A percentile compares a stretch with the other conserved stretches of the same genome.
Conservation (phyloP, 2,329 filamentous ascomycete species). For the Seiridium cupressi region DNA sequence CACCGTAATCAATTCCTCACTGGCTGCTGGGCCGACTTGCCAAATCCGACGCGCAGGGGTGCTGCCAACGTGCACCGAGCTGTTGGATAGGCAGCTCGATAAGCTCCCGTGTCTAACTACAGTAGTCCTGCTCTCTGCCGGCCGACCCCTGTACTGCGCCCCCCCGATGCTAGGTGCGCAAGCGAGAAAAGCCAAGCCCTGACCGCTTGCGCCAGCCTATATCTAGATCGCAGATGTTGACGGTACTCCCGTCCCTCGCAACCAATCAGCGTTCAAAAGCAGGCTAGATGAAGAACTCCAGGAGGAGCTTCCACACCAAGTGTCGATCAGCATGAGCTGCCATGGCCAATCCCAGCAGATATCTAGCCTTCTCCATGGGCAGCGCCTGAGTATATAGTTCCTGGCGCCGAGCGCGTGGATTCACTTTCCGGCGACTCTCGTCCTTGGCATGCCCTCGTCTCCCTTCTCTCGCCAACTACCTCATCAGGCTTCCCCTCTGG, state of each 20-base stretch:
- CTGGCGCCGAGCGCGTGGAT: background rate
- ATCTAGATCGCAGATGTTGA: background rate
- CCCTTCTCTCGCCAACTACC: background rate
- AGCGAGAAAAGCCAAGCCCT: constrained; percentile 5
- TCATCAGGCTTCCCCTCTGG: background rate
- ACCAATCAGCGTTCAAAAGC: background rate
- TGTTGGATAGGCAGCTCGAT: background rate
- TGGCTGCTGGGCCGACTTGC: background rate
- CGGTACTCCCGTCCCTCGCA: background rate
- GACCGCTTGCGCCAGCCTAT: background rate
- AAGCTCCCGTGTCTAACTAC: background rate
- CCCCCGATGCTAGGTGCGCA: background rate
- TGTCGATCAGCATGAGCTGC: background rate
- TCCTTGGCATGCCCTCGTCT: background rate
- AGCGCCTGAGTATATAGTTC: background rate
- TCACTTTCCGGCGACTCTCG: background rate
- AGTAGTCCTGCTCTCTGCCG: background rate
- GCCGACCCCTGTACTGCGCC: background rate
- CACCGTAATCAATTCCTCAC: background rate
- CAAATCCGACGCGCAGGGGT: background rate
- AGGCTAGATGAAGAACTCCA: background rate
- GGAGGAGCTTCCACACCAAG: background rate
- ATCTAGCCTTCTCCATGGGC: background rate
- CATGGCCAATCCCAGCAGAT: background rate
- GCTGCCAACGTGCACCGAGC: background rate